Evolutionary conservation across 805 yeast genomes (phyloP).

Genomic region (Yamadazyma akitaensis): DNA sequence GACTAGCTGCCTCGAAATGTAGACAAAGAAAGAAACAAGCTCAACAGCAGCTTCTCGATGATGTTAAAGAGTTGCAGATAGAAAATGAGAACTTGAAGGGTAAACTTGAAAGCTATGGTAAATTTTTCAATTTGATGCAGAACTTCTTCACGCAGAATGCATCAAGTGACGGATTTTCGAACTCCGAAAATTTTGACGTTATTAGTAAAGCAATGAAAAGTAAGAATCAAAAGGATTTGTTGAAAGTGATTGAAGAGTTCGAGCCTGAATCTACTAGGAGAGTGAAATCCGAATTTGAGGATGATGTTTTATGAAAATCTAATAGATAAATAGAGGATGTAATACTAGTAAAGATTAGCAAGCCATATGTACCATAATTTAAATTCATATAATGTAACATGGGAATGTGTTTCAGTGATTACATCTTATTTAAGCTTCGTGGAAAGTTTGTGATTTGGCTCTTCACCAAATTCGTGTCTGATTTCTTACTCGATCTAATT

Average conservation of each 20-base stretch:
- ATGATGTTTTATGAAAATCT: background rate
- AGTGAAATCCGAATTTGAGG: background rate
- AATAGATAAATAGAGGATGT: background rate
- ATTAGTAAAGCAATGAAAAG: slow-evolving; percentile 12
- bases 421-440: no score
- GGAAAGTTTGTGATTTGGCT: no score
- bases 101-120: slow-evolving; percentile 10
- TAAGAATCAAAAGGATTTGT: slow-evolving; percentile 7
- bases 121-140: slow-evolving; percentile 11
- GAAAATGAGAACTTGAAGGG: slow-evolving; percentile 23
- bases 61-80: slow-evolving; percentile 45
- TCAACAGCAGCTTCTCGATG: slow-evolving; percentile 62
- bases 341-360: background rate
- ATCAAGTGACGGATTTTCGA: slow-evolving; percentile 8
- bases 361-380: background rate
- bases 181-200: slow-evolving; percentile 10
- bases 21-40: slow-evolving; percentile 67
- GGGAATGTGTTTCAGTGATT: no score
- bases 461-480: background rate
- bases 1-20: slow-evolving; percentile 69
- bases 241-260: slow-evolving; percentile 6
- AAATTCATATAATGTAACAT: no score
- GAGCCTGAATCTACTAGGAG: background rate
- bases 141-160: slow-evolving; percentile 9
- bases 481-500: background rate